Evolutionary conservation across 2,329 filamentous ascomycete genomes (phyloP).

Genomic region (Arthrinium phaeospermum): DNA sequence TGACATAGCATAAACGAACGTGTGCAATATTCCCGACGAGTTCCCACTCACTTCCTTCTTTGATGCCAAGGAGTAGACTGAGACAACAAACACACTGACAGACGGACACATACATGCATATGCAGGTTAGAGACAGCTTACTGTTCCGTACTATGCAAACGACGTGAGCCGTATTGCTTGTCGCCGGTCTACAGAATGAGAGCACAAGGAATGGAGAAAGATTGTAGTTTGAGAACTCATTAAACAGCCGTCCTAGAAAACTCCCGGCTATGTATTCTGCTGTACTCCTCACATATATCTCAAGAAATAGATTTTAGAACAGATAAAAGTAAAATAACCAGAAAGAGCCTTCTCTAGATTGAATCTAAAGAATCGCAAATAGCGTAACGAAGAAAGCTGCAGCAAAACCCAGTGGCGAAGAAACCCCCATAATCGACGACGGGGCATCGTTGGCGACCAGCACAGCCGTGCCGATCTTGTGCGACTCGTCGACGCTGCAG

Average conservation of each 20-base stretch:
- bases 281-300: background rate
- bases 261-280: background rate
- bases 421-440: background rate
- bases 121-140: background rate
- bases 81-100: background rate
- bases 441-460: constrained; percentile 24
- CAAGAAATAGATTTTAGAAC: background rate
- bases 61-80: background rate
- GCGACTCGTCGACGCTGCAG: constrained; percentile 42
- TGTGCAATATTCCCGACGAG: background rate
- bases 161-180: background rate
- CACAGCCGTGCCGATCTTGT: constrained; percentile 42
- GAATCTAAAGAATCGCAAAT: background rate
- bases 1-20: background rate
- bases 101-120: background rate
- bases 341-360: background rate
- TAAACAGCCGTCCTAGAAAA: background rate
- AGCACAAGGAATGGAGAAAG: background rate
- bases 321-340: background rate
- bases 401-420: background rate
- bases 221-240: background rate
- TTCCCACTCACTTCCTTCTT: background rate
- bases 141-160: background rate
- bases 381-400: background rate
- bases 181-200: background rate